Conservation (phyloP, 805 yeast species). For the Pichia rugopelliculosa region DNA sequence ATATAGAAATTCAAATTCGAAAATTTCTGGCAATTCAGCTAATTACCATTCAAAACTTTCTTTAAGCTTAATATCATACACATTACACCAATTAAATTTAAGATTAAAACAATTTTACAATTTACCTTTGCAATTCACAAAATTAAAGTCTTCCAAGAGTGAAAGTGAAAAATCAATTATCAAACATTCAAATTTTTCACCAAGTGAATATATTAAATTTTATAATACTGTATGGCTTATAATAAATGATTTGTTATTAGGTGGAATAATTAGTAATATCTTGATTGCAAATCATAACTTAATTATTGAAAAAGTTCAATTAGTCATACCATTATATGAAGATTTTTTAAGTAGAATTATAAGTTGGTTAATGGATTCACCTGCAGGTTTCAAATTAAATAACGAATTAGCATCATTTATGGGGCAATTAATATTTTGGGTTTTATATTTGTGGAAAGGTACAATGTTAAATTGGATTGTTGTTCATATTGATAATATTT, state of each 20-base stretch:
- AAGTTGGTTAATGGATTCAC: slow-evolving; percentile 75
- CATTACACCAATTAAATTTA: slow-evolving; percentile 73
- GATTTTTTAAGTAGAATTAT: slow-evolving; percentile 35
- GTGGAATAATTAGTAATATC: slow-evolving; percentile 49
- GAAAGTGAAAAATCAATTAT: slow-evolving; percentile 36
- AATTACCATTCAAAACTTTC: slow-evolving; percentile 5
- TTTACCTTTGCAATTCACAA: slow-evolving; percentile 71
- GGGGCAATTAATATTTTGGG: slow-evolving; percentile 85
- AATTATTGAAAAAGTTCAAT: slow-evolving; percentile 7
- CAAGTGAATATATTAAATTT: slow-evolving; percentile 62
- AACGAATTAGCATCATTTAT: slow-evolving; percentile 77
- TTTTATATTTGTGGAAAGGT: slow-evolving; percentile 57
- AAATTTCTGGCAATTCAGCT: background rate
- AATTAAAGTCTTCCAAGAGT: slow-evolving; percentile 31
- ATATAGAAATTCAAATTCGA: background rate
- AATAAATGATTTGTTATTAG: slow-evolving; percentile 72
- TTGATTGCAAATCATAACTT: slow-evolving; percentile 22
- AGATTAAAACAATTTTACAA: slow-evolving; percentile 68
- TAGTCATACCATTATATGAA: slow-evolving; percentile 29
- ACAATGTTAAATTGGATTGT: slow-evolving; percentile 14
- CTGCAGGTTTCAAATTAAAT: slow-evolving; percentile 90
- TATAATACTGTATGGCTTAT: slow-evolving; percentile 88
- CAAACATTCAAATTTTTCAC: slow-evolving; percentile 32
- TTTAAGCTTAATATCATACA: slow-evolving; percentile 15
- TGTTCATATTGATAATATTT: slow-evolving; percentile 11